Evolutionary conservation across 129 eudicot genomes (phyloP), one percentile per base, ranked within the genome.

Genomic region (Helianthus annuus): DNA sequence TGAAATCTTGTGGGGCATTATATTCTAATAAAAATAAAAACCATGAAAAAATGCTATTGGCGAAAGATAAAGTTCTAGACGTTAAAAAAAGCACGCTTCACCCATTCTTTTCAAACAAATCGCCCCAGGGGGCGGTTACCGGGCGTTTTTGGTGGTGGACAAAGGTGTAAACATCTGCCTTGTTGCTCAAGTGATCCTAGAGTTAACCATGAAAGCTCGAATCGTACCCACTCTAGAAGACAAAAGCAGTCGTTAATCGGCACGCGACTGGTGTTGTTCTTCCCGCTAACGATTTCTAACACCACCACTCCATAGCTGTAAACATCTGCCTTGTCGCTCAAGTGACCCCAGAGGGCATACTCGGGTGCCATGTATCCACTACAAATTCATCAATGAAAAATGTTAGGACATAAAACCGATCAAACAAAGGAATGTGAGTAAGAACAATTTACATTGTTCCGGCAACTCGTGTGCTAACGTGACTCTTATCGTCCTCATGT

Each of bases 281-380:
- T 86, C 17, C 97, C 97, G 32, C 96, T 88, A 73, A 91, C 93
- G 15, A 88, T 86, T 79, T 91, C 97, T 81, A 91, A 70, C 67
- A 81, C 63, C 55, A 91, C 84, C 4, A 91, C 86, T 66, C 97
- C 97, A 10, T 80, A 91, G 84, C 97, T 91, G 76, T 88, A 91
- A 56, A 88, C 96, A 69, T 91, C 97, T 16, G 88, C 97, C 83
- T 91, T 91, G 74, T 88, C 80, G 12, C 93, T 91, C 70, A 91
- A 74, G 71, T 91, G 78, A 64, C 96, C 97, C 97, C 96, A 88
- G 2, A 91, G 72, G 13, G 97, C 97, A 19, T 91, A 91, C 79
- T 91, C 96, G 0, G 97, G 97, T 69, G 97, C 97, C 97, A 91
- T 91, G 60, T 91, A 91, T 76, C 97, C 97, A 7, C 97, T 91